Evolutionary conservation across 352 stramenopile species (phyloP), one percentile per base, ranked within the genome.

Genomic region (Elongisporangium undulatum): DNA sequence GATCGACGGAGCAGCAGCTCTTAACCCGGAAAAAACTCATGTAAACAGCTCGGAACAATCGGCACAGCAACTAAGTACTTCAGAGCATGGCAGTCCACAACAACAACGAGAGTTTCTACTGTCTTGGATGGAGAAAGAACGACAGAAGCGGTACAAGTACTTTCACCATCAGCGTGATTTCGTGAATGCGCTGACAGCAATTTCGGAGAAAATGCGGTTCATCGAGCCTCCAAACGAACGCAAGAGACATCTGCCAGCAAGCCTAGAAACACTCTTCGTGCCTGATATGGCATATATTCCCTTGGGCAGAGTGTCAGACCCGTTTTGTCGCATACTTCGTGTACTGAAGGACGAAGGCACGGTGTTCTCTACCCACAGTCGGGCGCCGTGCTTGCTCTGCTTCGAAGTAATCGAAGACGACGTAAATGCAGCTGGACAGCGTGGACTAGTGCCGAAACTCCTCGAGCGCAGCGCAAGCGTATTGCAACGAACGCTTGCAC

Each of bases 331-430:
- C 7, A 87, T 93, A 23, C 78, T 76, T 0, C 77, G 83, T 16
- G 82, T 93, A 9, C 69, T 91, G 0, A 62, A 68, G 20, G 69
- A 90, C 15, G 83, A 93, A 82, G 81, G 83, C 7, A 91, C 79
- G 3, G 83, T 93, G 0, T 93, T 93, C 53, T 91, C 81, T n/a
- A 93, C 83, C 1, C 81, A 91, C 58, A 90, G 79, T 26, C 74
- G 83, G 22, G 81, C 83, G 0, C 83, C 83, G 4, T 90, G 81
- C 48, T 58, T 93, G 59, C 56, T 93, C 15, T 91, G 79, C 58
- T 92, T 92, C 51, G 83, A 92, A 56, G 83, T 90, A 29, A 83
- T 92, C 38, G 69, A 90, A 62, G 82, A 92, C n/a, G 71, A 83
- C 58, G 72, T 85, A 3, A 90, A 90, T 53, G 78, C 71, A 49